Evolutionary conservation across 192 early-diverging fungal species (phyloP), one percentile per base, ranked within the genome.

Genomic region (Lobosporangium transversale): DNA sequence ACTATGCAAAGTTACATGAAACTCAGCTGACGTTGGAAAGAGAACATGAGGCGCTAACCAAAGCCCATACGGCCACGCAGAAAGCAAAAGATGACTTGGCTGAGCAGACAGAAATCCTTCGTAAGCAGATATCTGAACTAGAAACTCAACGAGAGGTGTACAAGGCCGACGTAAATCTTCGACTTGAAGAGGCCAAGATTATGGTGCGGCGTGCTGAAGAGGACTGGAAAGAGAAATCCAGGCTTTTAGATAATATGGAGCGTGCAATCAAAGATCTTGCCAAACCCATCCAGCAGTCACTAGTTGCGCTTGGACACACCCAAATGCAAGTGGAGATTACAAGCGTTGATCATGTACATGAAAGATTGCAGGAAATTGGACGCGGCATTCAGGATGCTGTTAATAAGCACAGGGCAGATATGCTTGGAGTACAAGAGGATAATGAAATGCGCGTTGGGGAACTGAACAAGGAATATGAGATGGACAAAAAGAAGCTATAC

Each of bases 151-250:
- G 64, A 20, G 63, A 79, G 31, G 23, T 64, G 20, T 70, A 71
- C 53, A 79, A 62, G 18, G 57, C 31, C n/a, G 66, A 66, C 47
- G 63, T 79, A 9, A 44, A 80, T 23, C 8, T 71, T 30, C 54
- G 63, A 18, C 21, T 68, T 47, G 67, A 69, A 20, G 67, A 79
- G 21, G 76, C 67, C 43, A 68, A 69, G 44, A 64, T 52, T n/a
- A 70, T 79, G 76, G 62, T 68, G 3, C 57, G 50, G 15, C 57
- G 76, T 31, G 67, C 66, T 1, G 62, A 69, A 50, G 66, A 64
- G 33, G 66, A 69, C 35, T 79, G 67, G 76, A 79, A 69, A 36
- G 62, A 69, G 51, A 79, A 79, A 37, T 79, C 66, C 1, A 51
- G 61, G 15, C 35, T 69, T 3, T 44, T 69, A 27, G 76, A 79